Base-by-base conservation (phyloP, 2,329 filamentous ascomycete genomes). In the Drechslerella coelobrocha region DNA sequence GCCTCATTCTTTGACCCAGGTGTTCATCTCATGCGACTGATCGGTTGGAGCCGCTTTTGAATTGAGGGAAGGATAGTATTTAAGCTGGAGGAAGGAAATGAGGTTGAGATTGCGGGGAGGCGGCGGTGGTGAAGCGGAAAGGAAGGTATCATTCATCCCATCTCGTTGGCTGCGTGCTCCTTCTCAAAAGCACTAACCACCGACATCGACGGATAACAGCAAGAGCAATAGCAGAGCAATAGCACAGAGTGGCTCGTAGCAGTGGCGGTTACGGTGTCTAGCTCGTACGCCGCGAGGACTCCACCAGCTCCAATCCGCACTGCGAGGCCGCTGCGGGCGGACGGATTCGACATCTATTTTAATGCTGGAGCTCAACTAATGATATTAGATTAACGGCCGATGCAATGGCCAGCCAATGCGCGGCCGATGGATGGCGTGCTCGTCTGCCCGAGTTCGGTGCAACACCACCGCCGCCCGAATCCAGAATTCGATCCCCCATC, bases 381-480 rank as follows among this genome's bases (percentile, higher is more conserved):
- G n/a, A n/a, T n/a, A n/a, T n/a, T n/a, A n/a, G n/a, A n/a, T n/a
- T n/a, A n/a, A n/a, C n/a, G n/a, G n/a, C n/a, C n/a, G n/a, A n/a
- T n/a, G n/a, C n/a, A n/a, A n/a, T n/a, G n/a, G n/a, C n/a, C n/a
- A n/a, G n/a, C n/a, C n/a, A n/a, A n/a, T n/a, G n/a, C n/a, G n/a
- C n/a, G n/a, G n/a, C n/a, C n/a, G n/a, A n/a, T n/a, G n/a, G 41
- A 45, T 45, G 41, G 41, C 41, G 41, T 45, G 41, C 41, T 45
- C 17, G 41, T 10, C 14, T 19, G 41, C 41, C n/a, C 41, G 34
- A 39, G 5, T 39, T 39, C 34, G 34, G 34, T 10, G 12, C 29
- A 34, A 12, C 29, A 34, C 29, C 34, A n/a, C 34, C 34, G 34
- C 34, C 12, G 34, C n/a, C n/a, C n/a, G n/a, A n/a, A 39, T 39